Conservation (phyloP, 2,329 filamentous ascomycete species). For the Septoria linicola region DNA sequence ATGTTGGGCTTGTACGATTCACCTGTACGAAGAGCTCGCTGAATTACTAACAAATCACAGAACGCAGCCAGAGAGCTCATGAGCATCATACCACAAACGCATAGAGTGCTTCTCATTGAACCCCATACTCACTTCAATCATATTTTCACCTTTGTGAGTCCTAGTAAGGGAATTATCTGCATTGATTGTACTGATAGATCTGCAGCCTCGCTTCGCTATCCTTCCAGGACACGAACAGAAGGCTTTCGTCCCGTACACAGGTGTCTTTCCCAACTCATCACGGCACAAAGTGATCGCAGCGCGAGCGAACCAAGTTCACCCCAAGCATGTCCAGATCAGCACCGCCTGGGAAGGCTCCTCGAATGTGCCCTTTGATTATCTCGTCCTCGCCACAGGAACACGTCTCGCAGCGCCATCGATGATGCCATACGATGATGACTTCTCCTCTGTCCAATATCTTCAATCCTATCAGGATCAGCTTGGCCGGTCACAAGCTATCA, state of each 20-base stretch:
- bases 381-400: conserved; percentile 27
- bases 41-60: conserved; percentile 4
- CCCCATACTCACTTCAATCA: conserved; percentile 27
- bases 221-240: conserved; percentile 26
- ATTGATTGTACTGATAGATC: neutral
- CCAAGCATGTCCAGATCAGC: conserved; percentile 21
- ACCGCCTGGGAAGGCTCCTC: conserved; percentile 20
- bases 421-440: conserved; percentile 22
- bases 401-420: conserved; percentile 22
- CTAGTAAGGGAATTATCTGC: neutral
- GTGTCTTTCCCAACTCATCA: conserved; percentile 16
- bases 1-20: conserved; percentile 24
- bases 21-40: neutral
- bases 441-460: conserved; percentile 18
- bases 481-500: conserved; percentile 19
- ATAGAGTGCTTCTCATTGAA: conserved; percentile 27
- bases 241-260: conserved; percentile 27
- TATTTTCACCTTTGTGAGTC: conserved; percentile 26
- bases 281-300: conserved; percentile 20
- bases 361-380: conserved; percentile 25
- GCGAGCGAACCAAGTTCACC: conserved; percentile 21
- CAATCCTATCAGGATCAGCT: conserved; percentile 28
- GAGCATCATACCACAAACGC: conserved; percentile 18
- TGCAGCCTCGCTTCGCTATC: conserved; percentile 26
- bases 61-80: conserved; percentile 23